Conservation (phyloP, 176 grass and related monocot species). For the Chrysopogon serrulatus region DNA sequence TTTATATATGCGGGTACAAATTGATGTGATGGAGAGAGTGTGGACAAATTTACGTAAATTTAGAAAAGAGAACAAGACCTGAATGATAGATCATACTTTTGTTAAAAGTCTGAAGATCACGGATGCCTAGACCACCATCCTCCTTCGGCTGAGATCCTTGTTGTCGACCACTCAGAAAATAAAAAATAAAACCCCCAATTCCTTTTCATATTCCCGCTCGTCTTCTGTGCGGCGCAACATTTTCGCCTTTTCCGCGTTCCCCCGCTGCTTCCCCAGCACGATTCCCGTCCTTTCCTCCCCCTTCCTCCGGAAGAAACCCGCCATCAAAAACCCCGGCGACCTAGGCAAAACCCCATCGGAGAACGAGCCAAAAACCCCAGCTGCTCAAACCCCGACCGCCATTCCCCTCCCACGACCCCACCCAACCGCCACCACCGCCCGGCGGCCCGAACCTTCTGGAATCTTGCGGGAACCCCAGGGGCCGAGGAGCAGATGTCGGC, state of each 20-base stretch:
- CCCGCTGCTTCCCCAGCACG: slow-evolving; percentile 11
- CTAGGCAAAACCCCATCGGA: background rate
- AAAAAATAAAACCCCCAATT: background rate
- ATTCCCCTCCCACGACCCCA: background rate
- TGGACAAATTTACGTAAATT: no score
- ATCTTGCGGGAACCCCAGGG: background rate
- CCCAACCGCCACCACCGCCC: background rate
- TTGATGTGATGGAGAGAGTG: no score
- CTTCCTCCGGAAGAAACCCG: slow-evolving; percentile 27
- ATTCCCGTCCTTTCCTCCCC: background rate
- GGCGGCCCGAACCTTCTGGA: background rate
- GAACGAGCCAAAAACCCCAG: background rate
- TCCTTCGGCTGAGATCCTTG: no score
- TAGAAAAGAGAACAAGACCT: no score
- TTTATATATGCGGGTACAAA: no score
- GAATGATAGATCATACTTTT: no score
- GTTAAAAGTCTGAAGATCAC: no score
- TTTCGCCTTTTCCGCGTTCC: background rate
- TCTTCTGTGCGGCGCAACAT: background rate
- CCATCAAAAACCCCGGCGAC: slow-evolving; percentile 1
- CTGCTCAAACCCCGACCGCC: background rate
- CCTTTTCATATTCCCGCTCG: background rate
- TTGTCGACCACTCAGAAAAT: no score
- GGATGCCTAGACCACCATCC: no score
- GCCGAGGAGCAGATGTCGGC: slow-evolving; percentile 39